Conservation (phyloP, 352 stramenopile species). For the Phytophthora constricta region DNA sequence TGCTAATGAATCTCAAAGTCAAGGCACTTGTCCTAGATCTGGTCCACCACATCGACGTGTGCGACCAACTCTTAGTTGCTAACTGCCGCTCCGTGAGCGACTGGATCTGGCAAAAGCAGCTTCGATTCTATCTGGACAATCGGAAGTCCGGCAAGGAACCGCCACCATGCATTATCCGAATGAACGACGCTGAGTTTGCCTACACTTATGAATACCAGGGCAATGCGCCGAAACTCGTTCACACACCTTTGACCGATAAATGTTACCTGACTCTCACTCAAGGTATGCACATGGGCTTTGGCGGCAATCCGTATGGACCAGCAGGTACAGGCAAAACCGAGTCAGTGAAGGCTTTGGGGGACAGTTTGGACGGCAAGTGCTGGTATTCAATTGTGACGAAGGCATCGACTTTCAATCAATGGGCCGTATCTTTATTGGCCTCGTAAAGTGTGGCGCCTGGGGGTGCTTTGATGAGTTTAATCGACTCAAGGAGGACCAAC, state of each 20-base stretch:
- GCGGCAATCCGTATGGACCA: slow-evolving; percentile 94
- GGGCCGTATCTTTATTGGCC: slow-evolving; percentile 94
- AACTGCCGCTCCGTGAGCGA: slow-evolving; percentile 66
- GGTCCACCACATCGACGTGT: slow-evolving; percentile 96
- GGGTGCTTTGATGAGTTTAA: slow-evolving; percentile 98
- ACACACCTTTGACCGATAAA: slow-evolving; percentile 95
- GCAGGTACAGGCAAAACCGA: slow-evolving; percentile 96
- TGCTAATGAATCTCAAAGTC: slow-evolving; percentile 93
- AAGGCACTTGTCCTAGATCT: slow-evolving; percentile 96
- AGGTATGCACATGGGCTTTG: slow-evolving; percentile 93
- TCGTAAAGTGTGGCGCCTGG: slow-evolving; percentile 95
- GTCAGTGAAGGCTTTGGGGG: slow-evolving; percentile 94
- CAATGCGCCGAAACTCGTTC: slow-evolving; percentile 93
- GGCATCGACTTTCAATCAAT: slow-evolving; percentile 95
- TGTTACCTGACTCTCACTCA: slow-evolving; percentile 96
- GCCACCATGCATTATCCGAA: slow-evolving; percentile 55
- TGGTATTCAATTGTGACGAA: slow-evolving; percentile 96
- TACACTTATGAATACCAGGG: slow-evolving; percentile 97
- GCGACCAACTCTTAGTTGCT: slow-evolving; percentile 83
- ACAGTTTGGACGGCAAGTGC: slow-evolving; percentile 91
- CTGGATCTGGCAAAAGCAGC: slow-evolving; percentile 95
- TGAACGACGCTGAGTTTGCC: slow-evolving; percentile 86
- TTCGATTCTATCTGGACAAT: slow-evolving; percentile 90
- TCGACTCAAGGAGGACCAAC: slow-evolving; percentile 93
- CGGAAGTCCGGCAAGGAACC: slow-evolving; percentile 43